phyloP scores from a whole-genome alignment of 306 rosid genomes.

The Glycine soja region DNA sequence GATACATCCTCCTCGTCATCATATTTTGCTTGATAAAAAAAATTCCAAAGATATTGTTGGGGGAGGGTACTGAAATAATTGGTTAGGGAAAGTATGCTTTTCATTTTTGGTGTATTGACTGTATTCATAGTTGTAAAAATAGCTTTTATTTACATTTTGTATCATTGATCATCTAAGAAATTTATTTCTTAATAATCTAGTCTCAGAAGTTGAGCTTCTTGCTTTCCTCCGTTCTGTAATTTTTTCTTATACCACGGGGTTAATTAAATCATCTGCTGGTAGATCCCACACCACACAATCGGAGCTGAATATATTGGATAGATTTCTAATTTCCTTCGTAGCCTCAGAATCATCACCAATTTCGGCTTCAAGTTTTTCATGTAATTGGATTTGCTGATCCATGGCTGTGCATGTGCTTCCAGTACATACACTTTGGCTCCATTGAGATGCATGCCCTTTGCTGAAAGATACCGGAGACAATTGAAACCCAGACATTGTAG shows the following conservation, averaged over 20 bases:
- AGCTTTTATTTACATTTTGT: constrained; percentile 73
- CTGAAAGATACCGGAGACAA: constrained; percentile 61
- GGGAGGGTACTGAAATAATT: constrained; percentile 49
- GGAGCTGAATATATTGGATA: constrained; percentile 73
- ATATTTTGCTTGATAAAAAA: constrained; percentile 79
- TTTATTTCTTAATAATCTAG: constrained; percentile 55
- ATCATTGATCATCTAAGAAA: constrained; percentile 45
- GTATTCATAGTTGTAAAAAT: constrained; percentile 55
- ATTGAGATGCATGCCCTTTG: constrained; percentile 74
- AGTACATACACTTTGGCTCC: constrained; percentile 87
- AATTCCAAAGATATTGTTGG: constrained; percentile 54
- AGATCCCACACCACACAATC: constrained; percentile 90
- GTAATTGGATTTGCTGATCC: constrained; percentile 69
- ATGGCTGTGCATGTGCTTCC: constrained; percentile 83
- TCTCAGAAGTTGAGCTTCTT: constrained; percentile 48
- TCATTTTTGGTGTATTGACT: constrained; percentile 43
- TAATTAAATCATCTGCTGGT: constrained; percentile 81
- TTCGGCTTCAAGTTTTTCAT: constrained; percentile 64
- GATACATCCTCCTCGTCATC: constrained; percentile 97
- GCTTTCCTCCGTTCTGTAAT: constrained; percentile 39
- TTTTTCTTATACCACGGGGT: constrained; percentile 65
- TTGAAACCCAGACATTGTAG: constrained; percentile 65
- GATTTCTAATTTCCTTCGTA: constrained; percentile 70
- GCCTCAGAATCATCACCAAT: constrained; percentile 65
- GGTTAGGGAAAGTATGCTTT: constrained; percentile 51